Conservation (phyloP, 371 early-diverging fungal species). For the Furculomyces boomerangus region DNA sequence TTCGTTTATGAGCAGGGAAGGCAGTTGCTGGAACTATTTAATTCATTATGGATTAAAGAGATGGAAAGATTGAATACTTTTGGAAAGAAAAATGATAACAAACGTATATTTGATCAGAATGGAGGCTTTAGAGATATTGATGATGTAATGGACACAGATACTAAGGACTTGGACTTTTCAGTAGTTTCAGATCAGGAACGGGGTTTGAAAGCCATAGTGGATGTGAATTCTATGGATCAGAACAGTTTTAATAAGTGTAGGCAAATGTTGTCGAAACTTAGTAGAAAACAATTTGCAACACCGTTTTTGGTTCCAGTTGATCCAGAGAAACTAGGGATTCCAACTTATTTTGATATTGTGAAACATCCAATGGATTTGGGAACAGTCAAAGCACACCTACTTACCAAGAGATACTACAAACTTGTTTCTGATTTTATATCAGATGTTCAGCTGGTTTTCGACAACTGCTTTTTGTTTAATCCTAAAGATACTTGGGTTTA, state of each 20-base stretch:
- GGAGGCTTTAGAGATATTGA: too few relatives aligned
- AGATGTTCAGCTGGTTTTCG: slow-evolving; percentile 66
- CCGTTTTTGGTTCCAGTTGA: slow-evolving; percentile 92
- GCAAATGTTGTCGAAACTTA: slow-evolving; percentile 21
- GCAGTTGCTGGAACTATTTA: slow-evolving; percentile 43
- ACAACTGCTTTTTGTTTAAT: slow-evolving; percentile 84
- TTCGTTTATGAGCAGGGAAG: slow-evolving; percentile 63
- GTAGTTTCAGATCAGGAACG: too few relatives aligned
- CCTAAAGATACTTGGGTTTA: slow-evolving; percentile 2
- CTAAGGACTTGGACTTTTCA: too few relatives aligned
- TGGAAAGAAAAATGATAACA: too few relatives aligned
- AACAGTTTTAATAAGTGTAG: slow-evolving; percentile 7
- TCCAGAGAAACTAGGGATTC: slow-evolving; percentile 63
- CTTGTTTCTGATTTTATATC: slow-evolving; percentile 47
- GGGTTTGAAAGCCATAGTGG: too few relatives aligned
- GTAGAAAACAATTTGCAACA: slow-evolving; percentile 48
- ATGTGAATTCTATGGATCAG: slow-evolving; percentile 6
- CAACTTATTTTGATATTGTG: slow-evolving; percentile 65
- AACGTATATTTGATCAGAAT: too few relatives aligned
- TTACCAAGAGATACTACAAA: slow-evolving; percentile 29
- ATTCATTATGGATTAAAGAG: slow-evolving; percentile 32
- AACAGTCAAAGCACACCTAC: slow-evolving; percentile 70
- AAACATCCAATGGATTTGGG: slow-evolving; percentile 97
- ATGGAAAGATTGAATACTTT: not conserved
- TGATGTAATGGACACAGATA: too few relatives aligned